Conservation (phyloP, 2,329 filamentous ascomycete genomes). For the Verticillium alfalfae region DNA sequence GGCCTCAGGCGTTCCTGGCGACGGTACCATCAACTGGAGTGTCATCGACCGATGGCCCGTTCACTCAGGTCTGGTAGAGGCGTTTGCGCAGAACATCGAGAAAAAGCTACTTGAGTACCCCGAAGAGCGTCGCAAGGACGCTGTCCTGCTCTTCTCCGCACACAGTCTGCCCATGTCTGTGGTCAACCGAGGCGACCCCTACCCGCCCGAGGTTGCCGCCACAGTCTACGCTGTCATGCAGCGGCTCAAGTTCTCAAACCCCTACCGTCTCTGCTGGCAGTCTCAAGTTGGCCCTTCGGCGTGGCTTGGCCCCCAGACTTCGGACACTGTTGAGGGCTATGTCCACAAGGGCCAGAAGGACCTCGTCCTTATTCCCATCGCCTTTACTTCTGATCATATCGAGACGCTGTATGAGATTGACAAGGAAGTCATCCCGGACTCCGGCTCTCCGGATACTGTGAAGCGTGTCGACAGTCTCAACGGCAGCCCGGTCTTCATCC, state of each 20-base stretch:
- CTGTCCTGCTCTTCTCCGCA: constrained; percentile 87
- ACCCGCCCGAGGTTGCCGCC: constrained; percentile 90
- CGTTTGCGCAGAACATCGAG: constrained; percentile 90
- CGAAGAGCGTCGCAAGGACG: constrained; percentile 69
- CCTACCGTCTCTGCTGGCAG: constrained; percentile 94
- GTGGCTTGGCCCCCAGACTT: constrained; percentile 93
- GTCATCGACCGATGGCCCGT: constrained; percentile 97
- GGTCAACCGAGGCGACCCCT: constrained; percentile 92
- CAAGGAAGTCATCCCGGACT: constrained; percentile 89
- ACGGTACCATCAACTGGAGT: constrained; percentile 84
- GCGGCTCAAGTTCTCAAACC: constrained; percentile 78
- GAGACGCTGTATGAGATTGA: constrained; percentile 95
- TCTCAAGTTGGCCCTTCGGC: constrained; percentile 93
- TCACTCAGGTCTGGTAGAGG: constrained; percentile 85
- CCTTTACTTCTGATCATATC: constrained; percentile 98
- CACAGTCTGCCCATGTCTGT: constrained; percentile 97
- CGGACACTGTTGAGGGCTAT: constrained; percentile 80
- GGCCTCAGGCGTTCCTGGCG: constrained; percentile 41
- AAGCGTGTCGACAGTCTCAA: constrained; percentile 92
- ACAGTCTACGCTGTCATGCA: constrained; percentile 98
- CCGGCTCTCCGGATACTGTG: constrained; percentile 68
- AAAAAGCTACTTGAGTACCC: constrained; percentile 79
- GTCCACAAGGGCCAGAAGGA: constrained; percentile 89
- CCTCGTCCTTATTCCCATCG: constrained; percentile 86
- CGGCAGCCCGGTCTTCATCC: constrained; percentile 83